A percentile compares a stretch with the other conserved stretches of the same genome.
Conservation (phyloP, 1,284 basidiomycete species). For the Abortiporus biennis region DNA sequence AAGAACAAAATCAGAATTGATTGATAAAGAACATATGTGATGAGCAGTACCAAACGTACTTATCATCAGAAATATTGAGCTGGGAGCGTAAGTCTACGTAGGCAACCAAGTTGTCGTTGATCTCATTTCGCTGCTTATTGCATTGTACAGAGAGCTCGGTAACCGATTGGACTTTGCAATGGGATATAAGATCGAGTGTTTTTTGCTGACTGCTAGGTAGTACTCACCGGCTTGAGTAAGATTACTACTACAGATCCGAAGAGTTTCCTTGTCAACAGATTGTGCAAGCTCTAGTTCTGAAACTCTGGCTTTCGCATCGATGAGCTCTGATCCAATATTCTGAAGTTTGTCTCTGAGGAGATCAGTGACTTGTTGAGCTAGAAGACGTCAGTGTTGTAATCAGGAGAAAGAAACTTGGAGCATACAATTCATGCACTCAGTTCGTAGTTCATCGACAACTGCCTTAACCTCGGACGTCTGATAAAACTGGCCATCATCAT, state of each 20-base stretch:
- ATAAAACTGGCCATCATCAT: constrained; percentile 19
- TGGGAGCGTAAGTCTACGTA: constrained; percentile 17
- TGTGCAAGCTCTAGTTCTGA: constrained; percentile 22
- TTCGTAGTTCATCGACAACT: constrained; percentile 21
- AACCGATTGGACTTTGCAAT: constrained; percentile 14
- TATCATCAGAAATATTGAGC: constrained; percentile 13
- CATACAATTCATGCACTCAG: constrained; percentile 24
- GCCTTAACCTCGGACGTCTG: constrained; percentile 17
- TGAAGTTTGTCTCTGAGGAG: constrained; percentile 29
- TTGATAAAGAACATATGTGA: too few species aligned
- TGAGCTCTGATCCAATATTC: constrained; percentile 25
- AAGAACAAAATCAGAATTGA: too few species aligned
- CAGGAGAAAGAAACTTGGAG: neutral
- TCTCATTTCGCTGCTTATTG: constrained; percentile 15
- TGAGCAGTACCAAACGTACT: too few species aligned
- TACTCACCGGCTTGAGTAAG: constrained; percentile 19
- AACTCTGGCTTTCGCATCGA: constrained; percentile 25
- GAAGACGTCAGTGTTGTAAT: neutral
- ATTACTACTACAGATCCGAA: constrained; percentile 15
- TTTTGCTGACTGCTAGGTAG: neutral
- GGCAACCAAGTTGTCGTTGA: constrained; percentile 14
- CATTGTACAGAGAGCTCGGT: constrained; percentile 12
- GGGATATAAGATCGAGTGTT: constrained; percentile 1
- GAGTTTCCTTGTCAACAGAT: constrained; percentile 18
- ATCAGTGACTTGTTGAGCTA: constrained; percentile 30